Base-by-base conservation (phyloP, 2,329 filamentous ascomycete species). In the Fusarium neocosmosporiellum region DNA sequence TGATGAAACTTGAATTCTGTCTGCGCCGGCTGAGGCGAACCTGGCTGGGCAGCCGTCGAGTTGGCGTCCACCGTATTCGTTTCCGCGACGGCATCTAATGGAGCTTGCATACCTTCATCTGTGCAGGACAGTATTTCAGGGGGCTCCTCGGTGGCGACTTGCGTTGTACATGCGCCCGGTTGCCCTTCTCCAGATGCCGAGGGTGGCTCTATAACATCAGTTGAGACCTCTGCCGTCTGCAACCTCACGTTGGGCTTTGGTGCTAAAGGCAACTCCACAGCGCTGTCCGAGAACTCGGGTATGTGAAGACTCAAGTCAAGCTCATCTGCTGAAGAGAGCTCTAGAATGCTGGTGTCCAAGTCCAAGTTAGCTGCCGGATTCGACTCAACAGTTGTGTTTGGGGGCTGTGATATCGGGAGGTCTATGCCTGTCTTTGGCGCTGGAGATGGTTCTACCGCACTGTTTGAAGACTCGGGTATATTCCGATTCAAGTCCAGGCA, bases 1-100 rank as follows among this genome's bases (percentile, higher is more conserved):
- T 79, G 75, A 67, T 78, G 77, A 66, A 82, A 80, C 62, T 59
- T 75, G 65, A 75, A 78, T 10, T 78, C 73, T 48, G 69, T 22
- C 14, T 67, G 69, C 20, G 71, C 59, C 41, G 66, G 54, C 59
- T 54, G 69, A 53, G 75, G 74, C 53, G 74, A 73, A 13, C 64
- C 61, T n/a, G 50, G 46, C 37, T 66, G 66, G 20, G 70, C 70
- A 54, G 63, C 46, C 36, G 66, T 63, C 18, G 73, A 75, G 54
- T 60, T 64, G 10, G 50, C 36, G 46, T 69, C 64, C 24, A 36
- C 50, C 16, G 37, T 68, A 57, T 73, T 36, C 53, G 39, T 64
- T 39, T 34, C 34, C 36, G 54, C 50, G 31, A 46, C 33, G 34
- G 62, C 41, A 34, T 69, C 66, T 46, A 58, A 64, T 41, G 59